These are phyloP conservation scores for Solanum piurae DNA, from an alignment of 257 asterid species.

Conservation along the genomic window DNA sequence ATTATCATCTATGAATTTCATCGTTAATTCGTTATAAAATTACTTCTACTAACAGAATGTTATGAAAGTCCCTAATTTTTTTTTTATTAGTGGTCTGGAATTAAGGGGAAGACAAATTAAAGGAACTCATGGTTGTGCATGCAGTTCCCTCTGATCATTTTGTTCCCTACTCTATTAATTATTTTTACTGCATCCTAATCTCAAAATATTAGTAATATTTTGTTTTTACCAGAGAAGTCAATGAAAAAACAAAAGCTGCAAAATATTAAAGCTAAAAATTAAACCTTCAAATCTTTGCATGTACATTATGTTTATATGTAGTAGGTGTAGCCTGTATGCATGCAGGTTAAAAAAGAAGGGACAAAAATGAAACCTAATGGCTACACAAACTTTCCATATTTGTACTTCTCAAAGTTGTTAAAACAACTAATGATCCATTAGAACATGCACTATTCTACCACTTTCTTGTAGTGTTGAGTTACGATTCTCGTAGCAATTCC, in stretches of 20 bases:
- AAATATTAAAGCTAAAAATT: neutral
- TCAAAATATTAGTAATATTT: neutral
- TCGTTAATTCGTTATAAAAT: neutral
- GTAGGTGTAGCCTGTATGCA: neutral
- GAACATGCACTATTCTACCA: neutral
- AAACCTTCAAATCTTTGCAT: neutral
- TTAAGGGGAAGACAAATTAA: neutral
- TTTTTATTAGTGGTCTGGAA: neutral
- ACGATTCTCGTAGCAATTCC: too few species aligned
- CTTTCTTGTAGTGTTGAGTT: neutral
- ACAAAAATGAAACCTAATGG: neutral
- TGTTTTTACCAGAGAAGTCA: neutral
- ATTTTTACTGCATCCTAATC: neutral
- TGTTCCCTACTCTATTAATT: constrained; percentile 18
- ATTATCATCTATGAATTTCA: neutral
- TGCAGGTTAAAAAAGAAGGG: neutral
- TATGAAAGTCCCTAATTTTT: neutral
- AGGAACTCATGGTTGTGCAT: neutral
- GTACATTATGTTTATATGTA: neutral
- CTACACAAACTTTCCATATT: neutral
- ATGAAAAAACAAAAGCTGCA: neutral
- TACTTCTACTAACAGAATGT: neutral
- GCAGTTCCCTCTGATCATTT: constrained; percentile 14
- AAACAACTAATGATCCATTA: neutral
- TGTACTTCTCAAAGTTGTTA: neutral